Conservation (phyloP, 768 basidiomycete genomes). For the Lactarius quietus region DNA sequence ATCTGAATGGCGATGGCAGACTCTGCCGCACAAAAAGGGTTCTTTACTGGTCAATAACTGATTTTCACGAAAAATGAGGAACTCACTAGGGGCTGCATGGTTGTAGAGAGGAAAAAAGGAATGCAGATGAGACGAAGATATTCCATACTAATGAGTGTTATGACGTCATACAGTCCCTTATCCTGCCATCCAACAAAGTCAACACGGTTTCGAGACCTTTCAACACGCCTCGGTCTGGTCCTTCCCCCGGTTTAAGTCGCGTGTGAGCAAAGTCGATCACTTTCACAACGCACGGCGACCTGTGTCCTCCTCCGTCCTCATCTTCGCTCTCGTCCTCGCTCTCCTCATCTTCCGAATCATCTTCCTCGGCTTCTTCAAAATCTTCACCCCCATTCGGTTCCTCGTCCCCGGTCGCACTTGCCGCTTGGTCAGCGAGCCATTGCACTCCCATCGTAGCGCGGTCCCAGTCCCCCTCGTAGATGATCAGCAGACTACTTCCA, state of each 20-base stretch:
- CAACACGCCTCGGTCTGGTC: constrained; percentile 77
- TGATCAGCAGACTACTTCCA: constrained; percentile 73
- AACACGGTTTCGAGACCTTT: constrained; percentile 67
- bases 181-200: constrained; percentile 55
- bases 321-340: constrained; percentile 8
- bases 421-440: constrained; percentile 15
- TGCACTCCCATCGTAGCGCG: constrained; percentile 18
- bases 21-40: constrained; percentile 25
- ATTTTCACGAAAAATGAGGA: background rate
- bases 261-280: constrained; percentile 97
- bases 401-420: background rate
- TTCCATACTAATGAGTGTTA: background rate
- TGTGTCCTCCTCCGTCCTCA: background rate
- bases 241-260: constrained; percentile 57
- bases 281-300: constrained; percentile 44
- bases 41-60: background rate
- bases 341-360: constrained; percentile 19
- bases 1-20: constrained; percentile 26
- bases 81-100: constrained; percentile 24
- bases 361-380: constrained; percentile 13
- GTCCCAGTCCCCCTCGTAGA: constrained; percentile 64
- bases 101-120: background rate
- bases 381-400: constrained; percentile 12
- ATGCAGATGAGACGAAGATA: background rate
- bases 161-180: constrained; percentile 38